phyloP scores from a whole-genome alignment of 257 asterid genomes.

The Primulina tabacum region DNA sequence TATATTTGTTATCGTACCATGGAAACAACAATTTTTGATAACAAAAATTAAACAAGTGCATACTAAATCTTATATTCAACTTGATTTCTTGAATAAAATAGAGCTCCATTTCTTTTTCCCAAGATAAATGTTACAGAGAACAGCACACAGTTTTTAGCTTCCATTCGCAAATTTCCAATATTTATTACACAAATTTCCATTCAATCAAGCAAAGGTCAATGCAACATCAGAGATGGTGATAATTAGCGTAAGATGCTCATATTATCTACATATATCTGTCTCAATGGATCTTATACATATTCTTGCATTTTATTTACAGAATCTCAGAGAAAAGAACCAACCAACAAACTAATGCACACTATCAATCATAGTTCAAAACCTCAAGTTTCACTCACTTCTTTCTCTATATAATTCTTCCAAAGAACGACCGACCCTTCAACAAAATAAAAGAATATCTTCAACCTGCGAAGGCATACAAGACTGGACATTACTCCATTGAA shows the following conservation, averaged over 20 bases:
- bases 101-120: neutral
- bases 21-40: no score
- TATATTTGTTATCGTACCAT: no score
- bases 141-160: neutral
- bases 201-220: neutral
- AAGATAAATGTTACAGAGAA: no score
- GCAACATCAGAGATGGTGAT: neutral
- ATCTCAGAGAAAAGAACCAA: neutral
- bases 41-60: no score
- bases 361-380: neutral
- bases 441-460: slow-evolving; percentile 45
- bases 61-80: no score
- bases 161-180: neutral
- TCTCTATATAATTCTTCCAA: neutral
- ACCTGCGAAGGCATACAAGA: slow-evolving; percentile 30
- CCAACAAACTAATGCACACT: neutral
- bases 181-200: no score
- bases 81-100: no score
- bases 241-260: neutral
- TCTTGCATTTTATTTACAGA: neutral
- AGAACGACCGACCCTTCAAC: slow-evolving; percentile 19
- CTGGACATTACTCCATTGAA: neutral
- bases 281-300: neutral
- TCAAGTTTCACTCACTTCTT: slow-evolving; percentile 5
- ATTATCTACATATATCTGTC: neutral